Evolutionary conservation across 768 basidiomycete species (phyloP), one percentile per base, ranked within the genome.

Genomic region (Saitozyma sp.): DNA sequence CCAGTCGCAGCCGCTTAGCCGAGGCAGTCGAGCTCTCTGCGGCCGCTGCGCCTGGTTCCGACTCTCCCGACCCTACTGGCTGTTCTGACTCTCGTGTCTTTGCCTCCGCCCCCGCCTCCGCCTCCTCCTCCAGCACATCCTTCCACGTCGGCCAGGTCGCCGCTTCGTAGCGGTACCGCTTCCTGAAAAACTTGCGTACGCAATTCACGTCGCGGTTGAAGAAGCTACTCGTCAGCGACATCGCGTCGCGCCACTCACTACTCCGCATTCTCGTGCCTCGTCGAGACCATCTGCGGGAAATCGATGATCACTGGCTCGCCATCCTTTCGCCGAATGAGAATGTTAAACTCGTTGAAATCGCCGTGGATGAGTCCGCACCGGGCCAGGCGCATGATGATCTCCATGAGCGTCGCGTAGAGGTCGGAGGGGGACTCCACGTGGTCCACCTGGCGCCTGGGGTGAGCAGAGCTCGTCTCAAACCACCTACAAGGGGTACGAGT

Each of bases 271-370:
- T 87, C 86, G 68, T 99, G 96, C 52, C 92, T 90, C 37, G 91
- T 94, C 83, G 90, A 92, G 80, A 98, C 92, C 95, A 98, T 97
- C 82, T 99, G 96, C 8, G 96, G 96, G 78, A 99, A 99, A 82
- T 99, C 96, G 71, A 99, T 99, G 49, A 99, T 86, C 56, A 97
- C 81, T 8, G 94, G 90, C 70, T 91, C 87, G 8, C 85, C 85
- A 50, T 80, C 82, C 57, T 88, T 87, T 51, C 90, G 86, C 43
- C 85, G 85, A 70, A 99, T 92, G 64, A 99, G 86, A 68, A 99
- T 93, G 79, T 99, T 98, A 83, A 98, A 99, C 76, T 99, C 96
- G 81, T 99, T 99, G 81, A 90, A 99, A 72, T 99, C 96, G 48
- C 96, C 94, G 73, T 99, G 96, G 56, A 99, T 98, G n/a, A 99